Evolutionary conservation across 805 yeast species (phyloP), one percentile per base, ranked within the genome.

Genomic region (Ogataea zsoltii): DNA sequence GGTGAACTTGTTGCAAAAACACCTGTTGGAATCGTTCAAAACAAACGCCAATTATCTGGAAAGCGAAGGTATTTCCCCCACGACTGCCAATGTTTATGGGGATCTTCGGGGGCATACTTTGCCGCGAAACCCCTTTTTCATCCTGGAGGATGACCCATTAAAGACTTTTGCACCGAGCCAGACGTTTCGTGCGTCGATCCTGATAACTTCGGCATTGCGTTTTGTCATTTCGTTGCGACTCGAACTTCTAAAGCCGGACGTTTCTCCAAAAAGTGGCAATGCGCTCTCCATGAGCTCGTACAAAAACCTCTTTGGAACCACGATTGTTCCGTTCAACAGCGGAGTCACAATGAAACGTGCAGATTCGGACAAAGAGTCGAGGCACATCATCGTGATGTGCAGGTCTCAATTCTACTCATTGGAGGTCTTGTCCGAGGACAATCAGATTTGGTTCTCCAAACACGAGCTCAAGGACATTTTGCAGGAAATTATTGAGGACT

Each of bases 91-190:
- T 11, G 76, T 79, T 29, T 80, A 80, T 55, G 84, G 85, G 14
- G 85, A 80, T 44, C 67, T 80, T 23, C 70, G 82, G 40, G 85
- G 86, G 16, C 85, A 82, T 51, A 77, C 83, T 1, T 67, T 86
- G 34, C 95, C 95, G 4, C 70, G 92, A 49, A 86, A 85, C 60
- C 95, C 95, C 1, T 85, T 83, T 56, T 72, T 86, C 52, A 77
- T 86, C 10, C 63, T 86, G 14, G 89, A 85, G 51, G 85, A 85
- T 58, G 95, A 86, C 52, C 91, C 92, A 1, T 72, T 80, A 50
- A 72, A 79, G 14, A 76, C 75, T 47, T 74, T 67, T 43, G 64
- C 72, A 11, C 86, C 88, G 13, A 70, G 77, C 41, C 95, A 86
- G 65, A 69, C 79, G 10, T 83, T 80, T 50, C 63, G 92, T 30